A percentile compares a stretch with the other conserved stretches of the same genome.
Conservation (phyloP, 352 stramenopile species). For the Thalassiosira pacifica region DNA sequence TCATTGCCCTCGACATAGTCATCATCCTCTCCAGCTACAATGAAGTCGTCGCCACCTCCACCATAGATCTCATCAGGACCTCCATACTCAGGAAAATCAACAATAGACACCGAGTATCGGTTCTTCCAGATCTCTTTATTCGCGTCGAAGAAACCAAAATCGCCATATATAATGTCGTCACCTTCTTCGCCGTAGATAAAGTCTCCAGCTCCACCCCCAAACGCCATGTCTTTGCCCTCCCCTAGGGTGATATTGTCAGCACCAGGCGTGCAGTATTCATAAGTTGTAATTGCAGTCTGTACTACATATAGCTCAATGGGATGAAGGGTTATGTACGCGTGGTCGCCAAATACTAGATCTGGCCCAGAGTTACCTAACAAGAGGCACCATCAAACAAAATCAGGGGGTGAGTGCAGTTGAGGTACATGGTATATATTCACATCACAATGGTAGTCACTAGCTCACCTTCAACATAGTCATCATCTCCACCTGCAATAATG, state of each 20-base stretch:
- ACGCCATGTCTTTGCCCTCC: slow-evolving; percentile 52
- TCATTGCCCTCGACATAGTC: slow-evolving; percentile 29
- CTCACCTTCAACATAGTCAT: slow-evolving; percentile 35
- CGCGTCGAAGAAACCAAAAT: slow-evolving; percentile 57
- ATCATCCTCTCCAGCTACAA: slow-evolving; percentile 33
- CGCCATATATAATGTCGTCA: slow-evolving; percentile 56
- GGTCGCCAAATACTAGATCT: slow-evolving; percentile 62
- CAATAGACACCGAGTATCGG: slow-evolving; percentile 38
- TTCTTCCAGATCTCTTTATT: slow-evolving; percentile 19
- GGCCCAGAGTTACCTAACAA: no score
- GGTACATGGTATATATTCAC: no score
- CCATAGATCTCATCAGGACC: slow-evolving; percentile 48
- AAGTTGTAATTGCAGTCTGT: slow-evolving; percentile 26
- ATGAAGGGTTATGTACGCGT: slow-evolving; percentile 54
- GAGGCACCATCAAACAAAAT: no score
- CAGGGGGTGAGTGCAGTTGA: no score
- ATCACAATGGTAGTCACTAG: no score
- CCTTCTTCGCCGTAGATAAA: slow-evolving; percentile 50
- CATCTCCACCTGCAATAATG: slow-evolving; percentile 38
- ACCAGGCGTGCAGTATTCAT: slow-evolving; percentile 38
- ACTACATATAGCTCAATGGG: slow-evolving; percentile 40
- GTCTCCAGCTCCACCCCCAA: slow-evolving; percentile 53
- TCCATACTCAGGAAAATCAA: slow-evolving; percentile 37
- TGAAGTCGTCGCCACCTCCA: slow-evolving; percentile 46
- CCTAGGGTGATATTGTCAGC: slow-evolving; percentile 54